A percentile compares a stretch with the other conserved stretches of the same genome.
Evolutionary conservation across 2,329 filamentous ascomycete species (phyloP).

Genomic region (Chaetomium strumarium): DNA sequence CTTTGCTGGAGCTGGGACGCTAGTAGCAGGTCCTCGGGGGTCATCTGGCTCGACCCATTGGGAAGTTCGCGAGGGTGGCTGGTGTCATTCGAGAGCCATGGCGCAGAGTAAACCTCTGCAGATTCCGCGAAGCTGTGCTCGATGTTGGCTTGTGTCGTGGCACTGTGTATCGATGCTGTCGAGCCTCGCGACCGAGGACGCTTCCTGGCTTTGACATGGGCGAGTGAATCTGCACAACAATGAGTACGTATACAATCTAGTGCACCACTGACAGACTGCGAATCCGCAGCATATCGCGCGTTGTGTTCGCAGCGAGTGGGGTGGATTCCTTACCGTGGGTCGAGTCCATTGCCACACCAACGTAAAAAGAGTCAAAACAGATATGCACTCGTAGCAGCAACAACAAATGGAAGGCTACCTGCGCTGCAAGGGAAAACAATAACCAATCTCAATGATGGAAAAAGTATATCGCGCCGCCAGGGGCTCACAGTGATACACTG

Average conservation of each 20-base stretch:
- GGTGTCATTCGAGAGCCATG: conserved; percentile 46
- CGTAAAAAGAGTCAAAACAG: conserved; percentile 19
- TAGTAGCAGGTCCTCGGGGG: conserved; percentile 54
- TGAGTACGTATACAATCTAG: background rate
- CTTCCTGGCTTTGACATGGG: conserved; percentile 41
- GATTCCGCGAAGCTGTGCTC: conserved; percentile 44
- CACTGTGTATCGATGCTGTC: conserved; percentile 52
- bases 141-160: conserved; percentile 45
- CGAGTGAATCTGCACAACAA: conserved; percentile 27
- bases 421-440: conserved; percentile 7
- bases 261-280: too few species aligned
- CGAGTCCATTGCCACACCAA: conserved; percentile 25
- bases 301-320: conserved; percentile 7
- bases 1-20: conserved; percentile 50
- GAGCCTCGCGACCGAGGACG: conserved; percentile 50
- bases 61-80: conserved; percentile 40
- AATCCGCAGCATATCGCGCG: background rate
- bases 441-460: conserved; percentile 7
- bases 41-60: conserved; percentile 40
- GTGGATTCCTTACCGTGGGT: conserved; percentile 26
- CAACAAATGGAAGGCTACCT: conserved; percentile 7
- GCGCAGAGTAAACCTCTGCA: conserved; percentile 40
- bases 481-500: conserved; percentile 6
- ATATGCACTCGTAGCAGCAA: conserved; percentile 16
- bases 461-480: conserved; percentile 6